Base-by-base conservation (phyloP, 805 yeast species). In the Yamadazyma olivae region DNA sequence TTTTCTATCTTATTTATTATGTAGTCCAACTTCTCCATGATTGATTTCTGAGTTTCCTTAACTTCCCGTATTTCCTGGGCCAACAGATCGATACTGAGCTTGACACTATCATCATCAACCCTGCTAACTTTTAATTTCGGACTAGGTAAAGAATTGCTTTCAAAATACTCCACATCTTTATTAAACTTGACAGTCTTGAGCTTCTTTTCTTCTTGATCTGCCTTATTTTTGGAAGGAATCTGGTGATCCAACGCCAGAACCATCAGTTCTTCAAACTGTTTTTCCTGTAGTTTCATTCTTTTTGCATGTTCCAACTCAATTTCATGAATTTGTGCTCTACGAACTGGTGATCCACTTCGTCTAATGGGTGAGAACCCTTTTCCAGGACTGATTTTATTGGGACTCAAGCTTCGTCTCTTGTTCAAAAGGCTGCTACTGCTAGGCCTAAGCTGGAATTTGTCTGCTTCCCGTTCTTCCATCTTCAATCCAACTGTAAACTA, bases 271-370 rank as follows among this genome's bases (percentile, higher is more conserved):
- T 59, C 21, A 53, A 43, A 29, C 53, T 49, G 37, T 12, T 18
- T 10, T 6, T 29, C 32, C 7, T 17, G 5, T 13, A 13, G 15
- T 13, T 31, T 36, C 32, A 32, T 6, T 17, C 38, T 28, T 26
- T 27, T 27, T 10, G 40, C 40, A 26, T 41, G 33, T 21, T 36
- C 37, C 28, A 35, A 35, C 38, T 63, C 69, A 30, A 60, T 50
- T 34, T 57, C 56, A 23, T 41, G 46, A 12, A 63, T 63, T 19
- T 46, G 48, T 28, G 49, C 51, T 22, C 69, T 46, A 23, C 67
- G 49, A 27, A 48, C 49, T 2, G 69, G 67, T 2, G 67, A 61
- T 6, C 69, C 69, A 28, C 66, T 58, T 32, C 56, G 46, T 36
- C 56, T 47, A 6, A 55, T 44, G 6, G 64, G 57, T 1, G 61